phyloP scores from a whole-genome alignment of 331 rosid genomes.

The Quercus phellos region DNA sequence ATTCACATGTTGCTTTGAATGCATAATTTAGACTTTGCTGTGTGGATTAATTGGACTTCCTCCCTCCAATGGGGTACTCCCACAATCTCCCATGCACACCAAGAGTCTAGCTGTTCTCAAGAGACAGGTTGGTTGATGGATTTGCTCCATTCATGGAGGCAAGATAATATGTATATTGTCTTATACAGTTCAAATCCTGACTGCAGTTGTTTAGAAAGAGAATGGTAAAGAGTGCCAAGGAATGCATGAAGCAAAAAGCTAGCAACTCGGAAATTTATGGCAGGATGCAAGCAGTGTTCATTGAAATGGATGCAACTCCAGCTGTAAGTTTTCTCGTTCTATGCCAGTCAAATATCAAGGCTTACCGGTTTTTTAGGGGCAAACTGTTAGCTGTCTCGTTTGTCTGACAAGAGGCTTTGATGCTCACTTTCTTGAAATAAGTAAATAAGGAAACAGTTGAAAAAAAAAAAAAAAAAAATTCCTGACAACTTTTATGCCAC shows the following conservation, averaged over 20 bases:
- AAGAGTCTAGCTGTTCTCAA: constrained; percentile 79
- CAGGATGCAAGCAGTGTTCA: constrained; percentile 69
- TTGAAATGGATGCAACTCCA: constrained; percentile 61
- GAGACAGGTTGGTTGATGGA: constrained; percentile 45
- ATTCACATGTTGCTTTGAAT: neutral
- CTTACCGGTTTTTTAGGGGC: no score
- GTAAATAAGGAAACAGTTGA: no score
- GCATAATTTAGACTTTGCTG: constrained; percentile 56
- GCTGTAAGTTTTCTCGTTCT: constrained; percentile 27
- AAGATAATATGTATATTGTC: neutral
- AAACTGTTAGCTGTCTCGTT: no score
- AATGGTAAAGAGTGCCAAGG: constrained; percentile 78
- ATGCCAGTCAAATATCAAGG: no score
- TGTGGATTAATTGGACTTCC: constrained; percentile 88
- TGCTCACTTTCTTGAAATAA: no score
- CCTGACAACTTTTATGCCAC: no score
- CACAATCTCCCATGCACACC: constrained; percentile 96
- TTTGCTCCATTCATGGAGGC: neutral
- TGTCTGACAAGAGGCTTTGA: no score
- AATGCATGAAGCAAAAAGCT: constrained; percentile 56
- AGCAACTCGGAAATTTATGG: constrained; percentile 70
- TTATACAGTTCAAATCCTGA: neutral
- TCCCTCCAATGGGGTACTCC: constrained; percentile 88
- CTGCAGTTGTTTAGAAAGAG: constrained; percentile 54
- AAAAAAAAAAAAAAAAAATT: no score